Evolutionary conservation across 2,329 filamentous ascomycete species (phyloP), one percentile per base, ranked within the genome.

Genomic region (Arthrobotrys pseudoclavata): DNA sequence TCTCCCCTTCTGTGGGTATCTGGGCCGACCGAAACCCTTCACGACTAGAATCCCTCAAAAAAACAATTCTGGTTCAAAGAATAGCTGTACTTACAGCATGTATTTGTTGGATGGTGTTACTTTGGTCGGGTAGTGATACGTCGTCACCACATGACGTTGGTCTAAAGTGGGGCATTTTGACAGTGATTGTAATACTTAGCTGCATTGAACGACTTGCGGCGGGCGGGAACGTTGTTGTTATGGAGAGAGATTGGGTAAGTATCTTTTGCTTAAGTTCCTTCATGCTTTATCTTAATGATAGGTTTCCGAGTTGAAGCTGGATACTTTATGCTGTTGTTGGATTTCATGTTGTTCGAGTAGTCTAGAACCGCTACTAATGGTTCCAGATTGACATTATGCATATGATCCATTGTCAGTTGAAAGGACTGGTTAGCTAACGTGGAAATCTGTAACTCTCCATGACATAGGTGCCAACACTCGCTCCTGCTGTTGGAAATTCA

Each of bases 161-260:
- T 31, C 53, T 53, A 18, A 80, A 76, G 26, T 78, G 60, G 53
- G 37, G 50, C 18, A 60, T 83, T 71, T 85, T 86, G 61, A 79
- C 82, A 10, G 45, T 83, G 1, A 83, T 85, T 6, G 79, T 85
- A 4, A 20, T 81, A 4, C 81, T 85, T 7, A 85, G 84, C 1
- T 84, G 85, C 57, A 55, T 85, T 45, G 85, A 86, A 79, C 83
- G 83, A 31, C 81, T 86, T 1, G 84, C 84, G 77, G 83, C 84
- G 1, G 83, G 83, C 5, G 84, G 83, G 0, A 86, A 86, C 76
- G 82, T 85, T 68, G 83, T 86, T 3, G 85, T 85, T 0, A 86
- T 86, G 84, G 85, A 86, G 80, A 82, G 85, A 18, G 85, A 86
- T 79, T 86, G 85, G 85, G 83, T 86, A 70, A 61, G 64, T 53